These are phyloP conservation scores for Globisporangium paddicum DNA, from an alignment of 352 stramenopile species.

Conservation along the genomic window DNA sequence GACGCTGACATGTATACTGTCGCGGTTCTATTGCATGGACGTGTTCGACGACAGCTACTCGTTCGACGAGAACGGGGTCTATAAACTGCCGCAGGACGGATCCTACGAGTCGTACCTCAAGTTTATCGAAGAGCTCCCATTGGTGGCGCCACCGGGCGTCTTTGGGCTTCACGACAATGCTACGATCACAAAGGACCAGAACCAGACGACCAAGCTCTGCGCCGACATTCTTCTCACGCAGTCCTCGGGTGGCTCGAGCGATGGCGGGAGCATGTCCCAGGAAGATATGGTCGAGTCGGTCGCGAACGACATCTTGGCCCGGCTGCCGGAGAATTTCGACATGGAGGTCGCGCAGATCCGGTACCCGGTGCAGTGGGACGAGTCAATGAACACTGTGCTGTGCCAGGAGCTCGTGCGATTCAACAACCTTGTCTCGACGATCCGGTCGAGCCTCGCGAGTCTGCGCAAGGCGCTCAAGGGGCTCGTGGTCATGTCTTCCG, in stretches of 20 bases:
- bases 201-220: slow-evolving; percentile 93
- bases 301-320: slow-evolving; percentile 80
- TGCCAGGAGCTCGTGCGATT: slow-evolving; percentile 93
- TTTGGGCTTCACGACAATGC: slow-evolving; percentile 94
- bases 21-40: slow-evolving; percentile 70
- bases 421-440: slow-evolving; percentile 90
- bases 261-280: slow-evolving; percentile 64
- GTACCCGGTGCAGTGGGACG: slow-evolving; percentile 90
- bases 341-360: slow-evolving; percentile 91
- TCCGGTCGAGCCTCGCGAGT: slow-evolving; percentile 80
- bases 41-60: slow-evolving; percentile 58
- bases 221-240: slow-evolving; percentile 91
- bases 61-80: slow-evolving; percentile 66
- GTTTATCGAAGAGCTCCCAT: slow-evolving; percentile 85
- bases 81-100: slow-evolving; percentile 71
- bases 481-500: slow-evolving; percentile 91
- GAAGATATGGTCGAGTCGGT: slow-evolving; percentile 88
- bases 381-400: slow-evolving; percentile 93
- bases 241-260: slow-evolving; percentile 62
- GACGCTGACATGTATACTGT: slow-evolving; percentile 64
- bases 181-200: slow-evolving; percentile 93
- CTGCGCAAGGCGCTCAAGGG: slow-evolving; percentile 90
- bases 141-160: slow-evolving; percentile 86
- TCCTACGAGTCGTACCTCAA: slow-evolving; percentile 72
- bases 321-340: slow-evolving; percentile 90